Conservation (phyloP, 352 stramenopile genomes). For the Phytophthora foliorum region DNA sequence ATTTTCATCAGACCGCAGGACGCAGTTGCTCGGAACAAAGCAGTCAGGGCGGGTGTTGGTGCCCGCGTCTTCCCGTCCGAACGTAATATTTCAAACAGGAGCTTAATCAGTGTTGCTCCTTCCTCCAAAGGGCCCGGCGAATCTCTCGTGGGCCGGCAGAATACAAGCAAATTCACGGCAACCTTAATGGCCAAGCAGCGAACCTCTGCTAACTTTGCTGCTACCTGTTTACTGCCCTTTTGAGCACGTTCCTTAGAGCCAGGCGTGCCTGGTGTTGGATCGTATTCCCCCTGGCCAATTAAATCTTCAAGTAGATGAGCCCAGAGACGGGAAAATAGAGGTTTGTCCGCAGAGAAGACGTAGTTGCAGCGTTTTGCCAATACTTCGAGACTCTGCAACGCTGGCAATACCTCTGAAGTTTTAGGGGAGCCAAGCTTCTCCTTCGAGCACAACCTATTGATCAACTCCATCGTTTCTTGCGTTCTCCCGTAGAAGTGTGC, state of each 20-base stretch:
- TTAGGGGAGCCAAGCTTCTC: conserved; percentile 45
- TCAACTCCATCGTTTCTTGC: conserved; percentile 47
- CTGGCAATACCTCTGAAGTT: conserved; percentile 35
- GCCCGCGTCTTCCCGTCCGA: conserved; percentile 64
- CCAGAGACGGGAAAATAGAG: conserved; percentile 55
- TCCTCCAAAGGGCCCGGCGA: conserved; percentile 26
- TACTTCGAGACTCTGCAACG: conserved; percentile 69
- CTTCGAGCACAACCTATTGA: conserved; percentile 65
- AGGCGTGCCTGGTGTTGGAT: conserved; percentile 3
- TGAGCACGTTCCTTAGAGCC: conserved; percentile 33
- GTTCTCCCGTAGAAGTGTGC: conserved; percentile 55
- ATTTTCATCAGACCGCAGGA: conserved; percentile 73
- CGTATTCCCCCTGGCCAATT: conserved; percentile 21
- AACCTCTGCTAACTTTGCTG: conserved; percentile 51
- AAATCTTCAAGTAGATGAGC: conserved; percentile 56
- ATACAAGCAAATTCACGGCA: conserved; percentile 65
- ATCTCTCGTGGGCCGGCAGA: conserved; percentile 36
- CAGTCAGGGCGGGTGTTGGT: conserved; percentile 44
- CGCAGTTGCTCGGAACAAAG: conserved; percentile 60
- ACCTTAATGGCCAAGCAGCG: conserved; percentile 73
- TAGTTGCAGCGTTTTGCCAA: conserved; percentile 67
- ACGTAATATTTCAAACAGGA: conserved; percentile 72
- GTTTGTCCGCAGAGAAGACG: conserved; percentile 30
- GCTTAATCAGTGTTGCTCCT: conserved; percentile 49
- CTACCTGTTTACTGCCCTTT: conserved; percentile 20